Base-by-base conservation (phyloP, 2,329 filamentous ascomycete genomes). In the Fusarium xylarioides region DNA sequence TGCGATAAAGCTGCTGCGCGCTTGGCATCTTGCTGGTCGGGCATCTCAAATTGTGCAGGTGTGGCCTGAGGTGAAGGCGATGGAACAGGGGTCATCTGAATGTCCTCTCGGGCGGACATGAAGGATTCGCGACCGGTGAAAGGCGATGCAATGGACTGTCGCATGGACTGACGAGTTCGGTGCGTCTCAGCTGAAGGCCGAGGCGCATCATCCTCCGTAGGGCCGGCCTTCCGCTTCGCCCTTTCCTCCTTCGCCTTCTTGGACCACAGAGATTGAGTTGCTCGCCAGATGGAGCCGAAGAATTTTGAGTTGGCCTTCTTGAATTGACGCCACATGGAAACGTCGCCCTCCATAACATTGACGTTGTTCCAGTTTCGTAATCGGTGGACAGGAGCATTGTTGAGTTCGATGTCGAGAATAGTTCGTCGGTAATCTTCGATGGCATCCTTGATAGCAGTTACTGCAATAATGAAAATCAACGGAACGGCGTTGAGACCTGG, bases 361-460 rank as follows among this genome's bases (percentile, higher is more conserved):
- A 98, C 95, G 77, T 99, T 99, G 75, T 92, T 88, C 91, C 93
- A 98, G 71, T 95, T 92, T 18, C 94, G 86, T 26, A 99, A 86
- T 66, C 95, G 91, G 82, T 99, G 95, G 15, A 98, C 94, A 0
- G 95, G 93, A 5, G 96, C 96, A 80, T 99, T 98, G 83, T 99
- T 99, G 70, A 99, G 87, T 78, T 97, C 93, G 73, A 92, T 97
- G 80, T 99, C 96, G 47, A 98, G 90, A 46, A 95, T 86, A 0
- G 95, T 98, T 83, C 96, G 89, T 76, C 96, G 90, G 86, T 94
- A 98, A 83, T 99, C 96, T 83, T 99, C 96, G 72, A 98, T 92
- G 23, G 91, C 96, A 81, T 99, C 96, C 83, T 98, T 99, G 81
- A 98, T 89, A 34, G 94, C 91, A 4, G 96, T 99, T 60, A 98